Evolutionary conservation across 257 asterid species (phyloP).

Genomic region (Solanum chiquidenum): DNA sequence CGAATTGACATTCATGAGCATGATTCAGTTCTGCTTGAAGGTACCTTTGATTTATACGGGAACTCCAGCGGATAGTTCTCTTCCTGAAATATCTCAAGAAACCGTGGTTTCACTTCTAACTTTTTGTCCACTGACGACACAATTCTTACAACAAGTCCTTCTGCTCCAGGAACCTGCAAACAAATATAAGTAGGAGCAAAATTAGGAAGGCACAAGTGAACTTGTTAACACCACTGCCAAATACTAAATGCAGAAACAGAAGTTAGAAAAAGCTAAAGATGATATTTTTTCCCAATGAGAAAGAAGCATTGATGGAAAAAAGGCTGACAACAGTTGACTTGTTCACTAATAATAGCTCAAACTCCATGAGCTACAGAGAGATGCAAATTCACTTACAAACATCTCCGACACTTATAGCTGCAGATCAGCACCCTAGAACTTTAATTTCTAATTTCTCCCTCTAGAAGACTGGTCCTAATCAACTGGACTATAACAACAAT

Average conservation of each 20-base stretch:
- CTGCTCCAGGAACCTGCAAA: conserved; percentile 86
- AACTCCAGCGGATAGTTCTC: conserved; percentile 78
- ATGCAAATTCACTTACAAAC: background rate
- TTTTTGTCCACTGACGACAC: conserved; percentile 98
- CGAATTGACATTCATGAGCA: background rate
- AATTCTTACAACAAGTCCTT: conserved; percentile 88
- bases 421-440: background rate
- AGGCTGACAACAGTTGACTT: background rate
- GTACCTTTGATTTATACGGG: conserved; percentile 89
- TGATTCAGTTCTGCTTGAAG: background rate
- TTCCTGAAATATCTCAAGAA: conserved; percentile 84
- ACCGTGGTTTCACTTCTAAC: conserved; percentile 88
- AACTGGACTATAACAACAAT: background rate
- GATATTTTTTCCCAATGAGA: background rate
- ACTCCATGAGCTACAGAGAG: background rate
- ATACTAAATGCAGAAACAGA: background rate
- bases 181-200: background rate
- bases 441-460: background rate
- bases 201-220: background rate
- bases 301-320: background rate
- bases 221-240: background rate
- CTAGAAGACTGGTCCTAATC: background rate
- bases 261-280: background rate
- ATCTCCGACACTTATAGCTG: background rate
- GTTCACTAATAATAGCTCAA: background rate